These are phyloP conservation scores for Aspergillus steynii DNA, from an alignment of 495 filamentous ascomycete genomes.

Conservation along the genomic window DNA sequence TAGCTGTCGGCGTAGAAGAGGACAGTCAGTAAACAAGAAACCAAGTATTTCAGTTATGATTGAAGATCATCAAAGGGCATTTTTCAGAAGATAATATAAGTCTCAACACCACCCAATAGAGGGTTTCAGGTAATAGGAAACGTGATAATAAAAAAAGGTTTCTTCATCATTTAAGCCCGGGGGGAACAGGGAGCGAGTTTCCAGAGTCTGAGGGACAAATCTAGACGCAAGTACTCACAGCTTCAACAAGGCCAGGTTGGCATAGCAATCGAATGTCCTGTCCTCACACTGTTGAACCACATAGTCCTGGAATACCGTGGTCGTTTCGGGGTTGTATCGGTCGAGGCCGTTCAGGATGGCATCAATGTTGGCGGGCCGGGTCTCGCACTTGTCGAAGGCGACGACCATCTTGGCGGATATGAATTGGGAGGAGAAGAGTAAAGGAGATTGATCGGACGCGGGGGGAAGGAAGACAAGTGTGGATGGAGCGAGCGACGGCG, in stretches of 20 bases:
- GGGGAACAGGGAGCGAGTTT: neutral
- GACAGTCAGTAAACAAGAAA: constrained; percentile 6
- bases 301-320: constrained; percentile 91
- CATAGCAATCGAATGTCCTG: constrained; percentile 90
- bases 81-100: constrained; percentile 35
- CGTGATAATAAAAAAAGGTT: constrained; percentile 61
- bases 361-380: constrained; percentile 85
- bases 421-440: constrained; percentile 2
- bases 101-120: constrained; percentile 37
- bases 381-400: constrained; percentile 57
- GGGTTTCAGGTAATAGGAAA: constrained; percentile 98
- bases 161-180: constrained; percentile 60
- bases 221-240: constrained; percentile 67
- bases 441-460: constrained; percentile 5
- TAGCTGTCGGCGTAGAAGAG: constrained; percentile 60
- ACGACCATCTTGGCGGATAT: constrained; percentile 42
- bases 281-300: constrained; percentile 93
- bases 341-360: constrained; percentile 91
- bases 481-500: constrained; percentile 9
- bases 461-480: constrained; percentile 1
- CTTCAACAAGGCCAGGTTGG: constrained; percentile 93
- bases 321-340: constrained; percentile 98
- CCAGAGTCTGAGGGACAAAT: neutral
- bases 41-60: neutral
- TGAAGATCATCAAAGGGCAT: neutral